Evolutionary conservation across 2,329 filamentous ascomycete species (phyloP), one percentile per base, ranked within the genome.

Genomic region (Pseudopyricularia javanii): DNA sequence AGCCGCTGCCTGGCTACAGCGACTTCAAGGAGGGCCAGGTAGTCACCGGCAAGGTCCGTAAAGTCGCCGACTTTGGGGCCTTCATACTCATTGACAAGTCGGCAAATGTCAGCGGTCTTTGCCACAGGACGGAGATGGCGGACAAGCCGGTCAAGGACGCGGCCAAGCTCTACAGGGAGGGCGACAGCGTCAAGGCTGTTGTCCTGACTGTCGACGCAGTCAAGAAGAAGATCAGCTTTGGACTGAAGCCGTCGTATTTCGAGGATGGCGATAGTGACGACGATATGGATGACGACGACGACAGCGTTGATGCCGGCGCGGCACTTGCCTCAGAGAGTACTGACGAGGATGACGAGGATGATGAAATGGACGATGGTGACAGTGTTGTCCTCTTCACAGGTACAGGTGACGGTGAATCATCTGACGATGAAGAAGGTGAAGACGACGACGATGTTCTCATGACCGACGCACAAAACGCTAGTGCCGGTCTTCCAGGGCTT

Each of bases 41-140:
- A 32, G 78, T 98, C 33, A 95, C 88, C 12, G 93, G 91, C 49
- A 95, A 88, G 64, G 82, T 98, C 53, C 85, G 91, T 61, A 95
- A 94, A 68, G 90, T 97, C 2, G 88, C 95, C 63, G 87, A 95
- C 32, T 98, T 91, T 65, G 93, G 93, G 58, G 91, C 91, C 5
- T 98, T 98, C 66, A 86, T 98, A 60, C 80, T 94, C 45, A 74
- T 98, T 20, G 89, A 96, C 66, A 83, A 86, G 55, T 94, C 91
- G 4, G 76, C 80, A 53, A 95, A 95, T 59, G 82, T 98, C 56
- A 95, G 91, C 60, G 93, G 93, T 56, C 77, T 98, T 9, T 97
- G 91, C 66, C 93, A 98, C 66, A 82, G 87, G 56, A 91, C 83
- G 57, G 85, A 98, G 65, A 90, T 98, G 78, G 91, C 93, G 0